Conservation (phyloP, 1,284 basidiomycete species). For the Puccinia triticina region DNA sequence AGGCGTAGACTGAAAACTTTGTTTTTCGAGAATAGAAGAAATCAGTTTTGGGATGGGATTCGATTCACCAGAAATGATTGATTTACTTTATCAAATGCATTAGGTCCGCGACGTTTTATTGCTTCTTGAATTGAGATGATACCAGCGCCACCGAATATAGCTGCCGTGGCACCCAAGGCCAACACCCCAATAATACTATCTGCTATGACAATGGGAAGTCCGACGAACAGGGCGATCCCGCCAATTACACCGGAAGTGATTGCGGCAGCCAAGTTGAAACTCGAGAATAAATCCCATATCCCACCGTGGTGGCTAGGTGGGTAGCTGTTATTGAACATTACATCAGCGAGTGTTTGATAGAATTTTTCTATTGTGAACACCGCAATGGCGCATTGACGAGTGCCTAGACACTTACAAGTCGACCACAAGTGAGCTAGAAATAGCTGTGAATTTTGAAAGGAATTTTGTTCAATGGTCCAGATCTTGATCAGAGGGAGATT, state of each 20-base stretch:
- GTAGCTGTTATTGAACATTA: slow-evolving; percentile 3
- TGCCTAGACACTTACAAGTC: slow-evolving; percentile 25
- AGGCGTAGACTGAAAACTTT: slow-evolving; percentile 38
- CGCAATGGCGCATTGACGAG: neutral
- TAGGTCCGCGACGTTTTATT: neutral
- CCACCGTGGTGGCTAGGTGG: slow-evolving; percentile 13
- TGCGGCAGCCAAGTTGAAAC: slow-evolving; percentile 27
- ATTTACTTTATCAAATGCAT: neutral
- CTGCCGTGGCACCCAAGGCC: neutral
- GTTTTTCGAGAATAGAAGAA: neutral
- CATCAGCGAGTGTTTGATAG: neutral
- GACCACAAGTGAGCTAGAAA: slow-evolving; percentile 35
- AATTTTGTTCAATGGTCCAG: neutral
- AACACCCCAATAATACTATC: neutral
- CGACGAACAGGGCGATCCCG: neutral
- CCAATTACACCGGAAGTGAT: neutral
- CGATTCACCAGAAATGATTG: too few relatives aligned
- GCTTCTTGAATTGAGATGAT: slow-evolving; percentile 12
- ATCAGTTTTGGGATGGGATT: too few relatives aligned
- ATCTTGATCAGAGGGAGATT: neutral
- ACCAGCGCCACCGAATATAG: slow-evolving; percentile 11
- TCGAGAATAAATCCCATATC: slow-evolving; percentile 35
- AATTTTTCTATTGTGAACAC: neutral
- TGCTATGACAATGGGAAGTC: neutral
- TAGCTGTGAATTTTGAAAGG: slow-evolving; percentile 2